phyloP scores from a whole-genome alignment of 345 rosid species.

The thale cress (Arabidopsis thaliana) region TAIR10.1 NC_003070.9:6325001-6325500 shows the following conservation, averaged over 20 bases:
- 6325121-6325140: background rate
- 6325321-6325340: background rate
- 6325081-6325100: background rate
- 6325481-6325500: background rate
- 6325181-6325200: background rate
- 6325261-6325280: background rate
- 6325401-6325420: background rate
- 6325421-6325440: background rate
- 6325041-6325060: background rate
- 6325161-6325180: background rate
- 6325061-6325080: background rate
- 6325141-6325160: background rate
- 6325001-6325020: background rate
- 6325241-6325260: background rate
- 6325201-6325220: background rate
- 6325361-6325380: background rate
- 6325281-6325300: background rate
- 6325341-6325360: background rate
- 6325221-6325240: background rate
- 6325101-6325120: background rate
- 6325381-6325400: background rate
- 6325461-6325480: background rate
- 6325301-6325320: background rate
- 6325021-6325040: conserved; percentile 10
- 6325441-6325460: background rate